Conservation (phyloP, 73 alveolate species). For the Tetrahymena malaccensis region DNA sequence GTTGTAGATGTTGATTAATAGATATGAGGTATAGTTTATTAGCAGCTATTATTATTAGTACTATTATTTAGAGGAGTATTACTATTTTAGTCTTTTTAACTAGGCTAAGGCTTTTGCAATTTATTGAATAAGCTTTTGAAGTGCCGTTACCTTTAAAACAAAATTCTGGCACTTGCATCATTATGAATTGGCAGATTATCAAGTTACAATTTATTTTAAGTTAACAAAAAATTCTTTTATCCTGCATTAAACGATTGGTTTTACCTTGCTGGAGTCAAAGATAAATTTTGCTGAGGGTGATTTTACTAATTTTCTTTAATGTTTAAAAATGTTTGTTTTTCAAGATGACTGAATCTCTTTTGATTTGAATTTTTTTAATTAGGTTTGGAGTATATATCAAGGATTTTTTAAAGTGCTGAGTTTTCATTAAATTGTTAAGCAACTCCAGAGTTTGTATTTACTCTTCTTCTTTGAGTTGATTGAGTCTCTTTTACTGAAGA, state of each 20-base stretch:
- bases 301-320: background rate
- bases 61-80: background rate
- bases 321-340: background rate
- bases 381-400: background rate
- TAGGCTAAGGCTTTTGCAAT: background rate
- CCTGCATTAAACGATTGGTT: background rate
- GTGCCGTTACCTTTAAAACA: background rate
- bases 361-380: background rate
- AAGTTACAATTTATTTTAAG: background rate
- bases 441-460: background rate
- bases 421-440: background rate
- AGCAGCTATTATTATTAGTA: background rate
- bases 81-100: background rate
- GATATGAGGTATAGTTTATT: background rate
- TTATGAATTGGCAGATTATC: background rate
- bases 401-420: background rate
- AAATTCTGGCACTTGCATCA: background rate
- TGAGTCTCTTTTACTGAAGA: background rate
- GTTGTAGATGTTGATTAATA: background rate
- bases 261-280: background rate
- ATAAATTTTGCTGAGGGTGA: background rate
- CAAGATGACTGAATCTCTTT: background rate
- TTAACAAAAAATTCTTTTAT: background rate
- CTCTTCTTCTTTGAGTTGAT: background rate
- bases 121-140: background rate